phyloP scores from a whole-genome alignment of 768 basidiomycete genomes.

The Agaricus blazei region DNA sequence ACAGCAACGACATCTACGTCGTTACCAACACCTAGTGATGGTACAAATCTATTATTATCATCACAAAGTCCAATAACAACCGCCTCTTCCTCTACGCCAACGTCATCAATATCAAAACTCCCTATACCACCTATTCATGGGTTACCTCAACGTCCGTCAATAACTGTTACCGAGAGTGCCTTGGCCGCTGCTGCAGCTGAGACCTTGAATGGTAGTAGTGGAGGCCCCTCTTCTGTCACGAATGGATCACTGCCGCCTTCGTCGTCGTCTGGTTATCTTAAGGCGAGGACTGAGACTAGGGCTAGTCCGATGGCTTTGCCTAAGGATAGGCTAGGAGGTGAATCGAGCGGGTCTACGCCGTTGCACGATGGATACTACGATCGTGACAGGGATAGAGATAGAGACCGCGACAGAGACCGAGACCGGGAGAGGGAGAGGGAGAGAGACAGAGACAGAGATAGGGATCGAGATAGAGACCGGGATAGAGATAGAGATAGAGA shows the following conservation, averaged over 20 bases:
- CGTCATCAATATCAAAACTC: neutral
- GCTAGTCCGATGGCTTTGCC: slow-evolving; percentile 16
- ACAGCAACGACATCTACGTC: no score
- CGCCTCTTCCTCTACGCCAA: neutral
- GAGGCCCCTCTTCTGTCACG: neutral
- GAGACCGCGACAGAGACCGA: neutral
- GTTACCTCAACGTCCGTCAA: neutral
- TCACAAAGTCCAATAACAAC: neutral
- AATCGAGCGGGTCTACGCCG: slow-evolving; percentile 3
- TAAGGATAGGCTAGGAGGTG: slow-evolving; percentile 1
- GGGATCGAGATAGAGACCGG: neutral
- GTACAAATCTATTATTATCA: no score
- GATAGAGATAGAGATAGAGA: slow-evolving; percentile 3
- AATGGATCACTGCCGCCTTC: neutral
- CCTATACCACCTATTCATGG: neutral
- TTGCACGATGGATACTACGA: slow-evolving; percentile 13
- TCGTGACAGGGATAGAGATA: slow-evolving; percentile 23
- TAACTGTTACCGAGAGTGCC: neutral
- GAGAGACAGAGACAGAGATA: neutral
- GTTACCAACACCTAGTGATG: no score
- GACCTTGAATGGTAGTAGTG: neutral
- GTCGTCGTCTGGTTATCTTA: slow-evolving; percentile 9
- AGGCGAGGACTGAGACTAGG: slow-evolving; percentile 11
- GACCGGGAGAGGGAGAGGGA: neutral
- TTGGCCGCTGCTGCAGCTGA: neutral